phyloP scores from a whole-genome alignment of 1,139 yeast genomes.

The Protomyces inundatus region DNA sequence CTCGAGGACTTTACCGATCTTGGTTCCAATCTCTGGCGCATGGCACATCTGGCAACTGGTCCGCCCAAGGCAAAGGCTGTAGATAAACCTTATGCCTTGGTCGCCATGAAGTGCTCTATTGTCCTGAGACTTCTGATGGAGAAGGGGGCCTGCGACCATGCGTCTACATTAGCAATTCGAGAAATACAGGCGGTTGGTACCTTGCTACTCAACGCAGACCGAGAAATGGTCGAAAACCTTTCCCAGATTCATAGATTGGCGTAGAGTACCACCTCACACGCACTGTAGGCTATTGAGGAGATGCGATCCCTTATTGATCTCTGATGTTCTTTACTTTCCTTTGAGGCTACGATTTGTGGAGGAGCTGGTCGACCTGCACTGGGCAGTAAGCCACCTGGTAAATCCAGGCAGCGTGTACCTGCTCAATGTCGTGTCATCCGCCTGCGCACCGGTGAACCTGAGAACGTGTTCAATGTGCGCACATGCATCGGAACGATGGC shows the following conservation, averaged over 20 bases:
- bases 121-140: not conserved
- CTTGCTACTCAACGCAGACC: not conserved
- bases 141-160: not conserved
- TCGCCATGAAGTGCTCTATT: not conserved
- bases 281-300: too few relatives aligned
- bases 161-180: not conserved
- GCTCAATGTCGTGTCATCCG: too few relatives aligned
- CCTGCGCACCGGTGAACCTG: too few relatives aligned
- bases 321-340: too few relatives aligned
- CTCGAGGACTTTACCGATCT: not conserved
- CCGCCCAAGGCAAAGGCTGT: not conserved
- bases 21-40: not conserved
- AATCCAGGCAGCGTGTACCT: too few relatives aligned
- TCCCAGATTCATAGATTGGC: not conserved
- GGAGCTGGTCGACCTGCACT: too few relatives aligned
- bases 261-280: too few relatives aligned
- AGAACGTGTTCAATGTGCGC: too few relatives aligned
- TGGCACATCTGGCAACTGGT: not conserved
- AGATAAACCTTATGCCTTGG: not conserved
- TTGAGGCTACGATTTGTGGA: too few relatives aligned
- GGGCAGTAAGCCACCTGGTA: too few relatives aligned
- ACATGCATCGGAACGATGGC: too few relatives aligned
- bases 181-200: not conserved
- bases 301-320: too few relatives aligned
- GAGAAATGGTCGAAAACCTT: not conserved